Percentiles rank a stretch among this genome's conserved stretches.
These are phyloP conservation scores for Galeopsis tetrahit DNA, from an alignment of 257 asterid genomes.

Conservation along the genomic window DNA sequence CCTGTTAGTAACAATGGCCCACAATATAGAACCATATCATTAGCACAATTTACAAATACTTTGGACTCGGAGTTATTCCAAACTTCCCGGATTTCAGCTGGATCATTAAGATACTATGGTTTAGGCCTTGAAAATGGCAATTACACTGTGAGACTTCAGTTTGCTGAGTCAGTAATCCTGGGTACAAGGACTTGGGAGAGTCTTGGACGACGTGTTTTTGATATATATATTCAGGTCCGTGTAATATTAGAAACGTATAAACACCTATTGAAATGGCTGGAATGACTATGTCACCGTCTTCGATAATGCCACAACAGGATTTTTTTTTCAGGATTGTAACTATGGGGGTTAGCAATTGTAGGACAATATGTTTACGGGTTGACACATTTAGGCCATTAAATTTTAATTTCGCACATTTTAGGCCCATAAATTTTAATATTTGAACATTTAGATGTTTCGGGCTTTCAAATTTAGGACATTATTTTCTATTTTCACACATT, in stretches of 20 bases:
- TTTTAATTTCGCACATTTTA: not conserved
- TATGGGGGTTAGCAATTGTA: too few species aligned
- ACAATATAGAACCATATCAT: slow-evolving; percentile 35
- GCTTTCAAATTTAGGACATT: not conserved
- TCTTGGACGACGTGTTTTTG: slow-evolving; percentile 76
- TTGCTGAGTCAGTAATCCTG: slow-evolving; percentile 59
- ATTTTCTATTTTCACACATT: not conserved
- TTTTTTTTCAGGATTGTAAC: not conserved
- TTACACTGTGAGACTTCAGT: slow-evolving; percentile 68
- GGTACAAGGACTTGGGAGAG: slow-evolving; percentile 56
- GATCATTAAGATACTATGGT: slow-evolving; percentile 84
- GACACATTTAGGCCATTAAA: not conserved
- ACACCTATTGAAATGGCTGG: not conserved
- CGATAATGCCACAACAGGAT: not conserved
- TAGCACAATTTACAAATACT: slow-evolving; percentile 58
- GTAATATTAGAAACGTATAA: slow-evolving; percentile 12
- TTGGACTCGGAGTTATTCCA: slow-evolving; percentile 67
- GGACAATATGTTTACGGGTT: too few species aligned
- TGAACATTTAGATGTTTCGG: not conserved
- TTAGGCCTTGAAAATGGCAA: slow-evolving; percentile 84
- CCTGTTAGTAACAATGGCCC: slow-evolving; percentile 41
- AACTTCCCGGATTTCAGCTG: slow-evolving; percentile 69
- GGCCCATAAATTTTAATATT: not conserved
- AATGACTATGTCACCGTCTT: too few species aligned
- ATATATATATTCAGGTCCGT: slow-evolving; percentile 79